Evolutionary conservation across 1,284 basidiomycete species (phyloP).

Genomic region (Xerocomus nothofagi): DNA sequence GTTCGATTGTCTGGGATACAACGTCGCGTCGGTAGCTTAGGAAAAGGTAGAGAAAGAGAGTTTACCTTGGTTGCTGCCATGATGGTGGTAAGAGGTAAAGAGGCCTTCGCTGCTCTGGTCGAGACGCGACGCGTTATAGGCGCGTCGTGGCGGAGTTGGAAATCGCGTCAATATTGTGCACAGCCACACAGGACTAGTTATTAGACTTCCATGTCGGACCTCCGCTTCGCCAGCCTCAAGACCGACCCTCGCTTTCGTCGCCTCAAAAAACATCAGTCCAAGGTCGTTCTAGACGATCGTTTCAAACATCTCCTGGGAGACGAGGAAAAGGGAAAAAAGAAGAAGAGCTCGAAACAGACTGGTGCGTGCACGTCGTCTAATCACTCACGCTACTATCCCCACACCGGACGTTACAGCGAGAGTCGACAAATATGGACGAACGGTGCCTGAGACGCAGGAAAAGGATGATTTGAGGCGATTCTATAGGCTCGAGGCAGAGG

Average conservation of each 20-base stretch:
- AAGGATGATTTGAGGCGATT: constrained; percentile 80
- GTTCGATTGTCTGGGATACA: constrained; percentile 1
- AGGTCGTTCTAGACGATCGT: constrained; percentile 91
- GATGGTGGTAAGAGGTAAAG: no score
- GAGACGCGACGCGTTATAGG: constrained; percentile 20
- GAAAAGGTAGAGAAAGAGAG: not conserved
- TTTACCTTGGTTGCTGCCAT: constrained; percentile 17
- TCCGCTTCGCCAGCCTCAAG: constrained; percentile 84
- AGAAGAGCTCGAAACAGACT: constrained; percentile 39
- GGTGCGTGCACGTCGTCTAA: constrained; percentile 32
- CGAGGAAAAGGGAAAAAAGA: constrained; percentile 41
- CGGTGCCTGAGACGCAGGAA: constrained; percentile 66
- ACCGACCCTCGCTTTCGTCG: constrained; percentile 92
- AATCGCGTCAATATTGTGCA: not conserved
- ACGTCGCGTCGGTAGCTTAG: not conserved
- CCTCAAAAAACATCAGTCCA: constrained; percentile 77
- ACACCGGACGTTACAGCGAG: constrained; percentile 42
- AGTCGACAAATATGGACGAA: constrained; percentile 92
- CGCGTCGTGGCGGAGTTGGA: constrained; percentile 26
- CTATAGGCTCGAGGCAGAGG: constrained; percentile 70
- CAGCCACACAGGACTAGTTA: no score
- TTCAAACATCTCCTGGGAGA: constrained; percentile 81
- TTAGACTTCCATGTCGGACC: constrained; percentile 69
- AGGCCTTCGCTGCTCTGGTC: no score
- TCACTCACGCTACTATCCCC: constrained; percentile 1